Conservation (phyloP, 345 rosid species). For the Ailanthus altissimus region DNA sequence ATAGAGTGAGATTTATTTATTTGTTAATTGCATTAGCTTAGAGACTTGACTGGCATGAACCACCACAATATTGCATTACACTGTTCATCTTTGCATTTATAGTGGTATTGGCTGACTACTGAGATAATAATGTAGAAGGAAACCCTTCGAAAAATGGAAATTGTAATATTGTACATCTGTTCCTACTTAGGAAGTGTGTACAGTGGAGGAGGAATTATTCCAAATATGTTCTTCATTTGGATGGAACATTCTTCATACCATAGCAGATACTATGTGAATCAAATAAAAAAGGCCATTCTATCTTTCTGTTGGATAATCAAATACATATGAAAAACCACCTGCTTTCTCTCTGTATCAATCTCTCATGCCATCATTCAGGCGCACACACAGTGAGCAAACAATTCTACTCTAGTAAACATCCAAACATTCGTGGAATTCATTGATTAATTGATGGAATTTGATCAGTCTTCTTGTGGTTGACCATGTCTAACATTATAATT, state of each 20-base stretch:
- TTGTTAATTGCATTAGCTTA: background rate
- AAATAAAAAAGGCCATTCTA: background rate
- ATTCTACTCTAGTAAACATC: background rate
- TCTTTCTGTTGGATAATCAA: background rate
- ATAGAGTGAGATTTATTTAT: slow-evolving; percentile 64
- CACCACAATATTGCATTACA: background rate
- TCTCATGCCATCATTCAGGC: no score
- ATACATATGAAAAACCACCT: background rate
- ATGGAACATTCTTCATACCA: no score
- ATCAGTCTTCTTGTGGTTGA: background rate
- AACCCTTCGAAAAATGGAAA: background rate
- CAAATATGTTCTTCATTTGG: background rate
- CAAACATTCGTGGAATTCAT: background rate
- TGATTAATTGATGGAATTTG: background rate
- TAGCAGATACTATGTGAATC: background rate
- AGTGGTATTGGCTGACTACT: background rate
- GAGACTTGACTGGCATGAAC: background rate
- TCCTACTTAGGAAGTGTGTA: background rate
- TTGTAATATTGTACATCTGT: background rate
- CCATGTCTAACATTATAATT: background rate
- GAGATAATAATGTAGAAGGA: background rate
- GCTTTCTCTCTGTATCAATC: background rate
- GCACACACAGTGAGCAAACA: background rate
- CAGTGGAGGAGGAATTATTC: background rate
- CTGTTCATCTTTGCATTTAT: background rate